Percentiles rank a stretch among this genome's conserved stretches.
These are phyloP conservation scores for Mayamaea pseudoterrestris DNA, from an alignment of 108 stramenopile genomes.

Conservation along the genomic window DNA sequence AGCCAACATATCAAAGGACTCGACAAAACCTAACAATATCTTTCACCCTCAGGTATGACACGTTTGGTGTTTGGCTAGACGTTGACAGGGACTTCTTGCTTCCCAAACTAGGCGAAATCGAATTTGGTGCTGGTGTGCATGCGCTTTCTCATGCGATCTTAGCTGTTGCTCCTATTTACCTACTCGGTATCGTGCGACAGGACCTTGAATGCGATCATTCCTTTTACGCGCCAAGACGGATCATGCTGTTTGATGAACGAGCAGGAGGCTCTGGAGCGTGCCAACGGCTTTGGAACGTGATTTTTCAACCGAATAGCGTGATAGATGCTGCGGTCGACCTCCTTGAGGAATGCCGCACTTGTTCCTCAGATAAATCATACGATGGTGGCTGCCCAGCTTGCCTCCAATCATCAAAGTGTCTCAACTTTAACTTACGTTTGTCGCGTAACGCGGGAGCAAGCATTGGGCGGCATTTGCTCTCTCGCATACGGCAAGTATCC, in stretches of 20 bases:
- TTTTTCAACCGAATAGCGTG: constrained; percentile 33
- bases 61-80: constrained; percentile 88
- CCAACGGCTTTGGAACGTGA: constrained; percentile 40
- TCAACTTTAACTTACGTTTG: constrained; percentile 58
- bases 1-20: too few species aligned
- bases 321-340: constrained; percentile 56
- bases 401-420: constrained; percentile 55
- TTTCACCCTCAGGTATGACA: too few species aligned
- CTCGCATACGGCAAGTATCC: constrained; percentile 26
- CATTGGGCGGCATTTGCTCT: constrained; percentile 28
- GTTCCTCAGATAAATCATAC: constrained; percentile 32
- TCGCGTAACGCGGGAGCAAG: constrained; percentile 23
- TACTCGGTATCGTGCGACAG: constrained; percentile 48
- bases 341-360: constrained; percentile 51
- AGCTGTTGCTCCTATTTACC: constrained; percentile 83
- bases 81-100: constrained; percentile 40
- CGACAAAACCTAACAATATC: too few species aligned
- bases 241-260: constrained; percentile 60
- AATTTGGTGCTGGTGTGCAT: constrained; percentile 77
- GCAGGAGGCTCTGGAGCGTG: constrained; percentile 65
- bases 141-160: constrained; percentile 86
- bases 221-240: constrained; percentile 37
- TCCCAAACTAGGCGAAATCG: constrained; percentile 17
- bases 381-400: constrained; percentile 79
- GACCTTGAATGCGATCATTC: constrained; percentile 76